Percentiles rank a stretch among this genome's conserved stretches.
phyloP scores from a whole-genome alignment of 2,329 filamentous ascomycete genomes.

The Annulohypoxylon truncatum region DNA sequence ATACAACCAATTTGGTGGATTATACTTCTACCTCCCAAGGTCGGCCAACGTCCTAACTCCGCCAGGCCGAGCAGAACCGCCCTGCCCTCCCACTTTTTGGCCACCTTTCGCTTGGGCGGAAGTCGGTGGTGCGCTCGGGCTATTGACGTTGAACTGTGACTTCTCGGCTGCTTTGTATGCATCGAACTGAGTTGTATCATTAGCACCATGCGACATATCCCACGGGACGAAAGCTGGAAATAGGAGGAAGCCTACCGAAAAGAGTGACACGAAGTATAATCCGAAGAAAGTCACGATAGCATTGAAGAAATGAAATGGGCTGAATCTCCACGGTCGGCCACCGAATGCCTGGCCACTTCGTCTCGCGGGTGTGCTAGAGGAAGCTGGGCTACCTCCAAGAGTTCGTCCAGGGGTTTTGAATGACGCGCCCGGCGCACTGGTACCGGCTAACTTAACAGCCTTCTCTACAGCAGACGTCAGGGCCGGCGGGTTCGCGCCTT shows the following conservation, averaged over 20 bases:
- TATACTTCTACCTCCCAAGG: constrained; percentile 50
- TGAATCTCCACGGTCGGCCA: constrained; percentile 46
- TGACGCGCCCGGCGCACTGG: constrained; percentile 56
- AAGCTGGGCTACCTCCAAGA: constrained; percentile 58
- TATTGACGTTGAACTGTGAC: constrained; percentile 68
- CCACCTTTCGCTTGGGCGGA: constrained; percentile 42
- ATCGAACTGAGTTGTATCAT: constrained; percentile 61
- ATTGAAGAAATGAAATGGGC: constrained; percentile 61
- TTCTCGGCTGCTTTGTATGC: constrained; percentile 70
- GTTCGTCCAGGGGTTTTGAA: constrained; percentile 69
- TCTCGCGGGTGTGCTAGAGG: constrained; percentile 32
- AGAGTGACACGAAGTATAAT: constrained; percentile 70
- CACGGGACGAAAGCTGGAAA: background rate
- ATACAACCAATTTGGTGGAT: background rate
- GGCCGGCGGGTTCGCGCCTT: constrained; percentile 81
- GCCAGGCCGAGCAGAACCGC: constrained; percentile 42
- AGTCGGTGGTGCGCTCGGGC: constrained; percentile 47
- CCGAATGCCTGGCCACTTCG: constrained; percentile 39
- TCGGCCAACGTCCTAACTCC: constrained; percentile 65
- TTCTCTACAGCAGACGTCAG: constrained; percentile 82
- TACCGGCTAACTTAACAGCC: constrained; percentile 66
- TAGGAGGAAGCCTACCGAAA: constrained; percentile 61
- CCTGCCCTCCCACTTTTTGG: constrained; percentile 45
- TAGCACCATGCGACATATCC: constrained; percentile 4
- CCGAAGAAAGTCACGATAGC: constrained; percentile 67